Base-by-base conservation (phyloP, 1,284 basidiomycete species). In the Pterula multifida region DNA sequence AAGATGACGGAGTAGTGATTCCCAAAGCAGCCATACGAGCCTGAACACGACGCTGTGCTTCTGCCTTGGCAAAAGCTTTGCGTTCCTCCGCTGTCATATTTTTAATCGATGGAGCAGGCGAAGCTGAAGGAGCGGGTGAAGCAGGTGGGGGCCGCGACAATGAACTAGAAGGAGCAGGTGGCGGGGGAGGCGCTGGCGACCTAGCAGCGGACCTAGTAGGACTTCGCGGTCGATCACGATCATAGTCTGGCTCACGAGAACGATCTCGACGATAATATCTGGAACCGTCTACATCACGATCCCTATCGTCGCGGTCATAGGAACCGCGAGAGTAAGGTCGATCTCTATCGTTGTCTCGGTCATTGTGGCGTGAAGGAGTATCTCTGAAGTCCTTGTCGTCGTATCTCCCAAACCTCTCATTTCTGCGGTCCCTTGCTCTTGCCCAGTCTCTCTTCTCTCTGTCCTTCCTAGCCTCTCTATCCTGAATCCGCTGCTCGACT, bases 1-100 rank as follows among this genome's bases (percentile, higher is more conserved):
- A 70, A 13, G 45, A 4, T 11, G 45, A 23, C 4, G 45, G 45
- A 25, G 6, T n/a, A n/a, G 45, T 47, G 6, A 47, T 23, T 3
- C 96, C 95, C 2, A 98, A 76, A 6, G 86, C 86, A 36, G 82
- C 79, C 75, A 90, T 92, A 26, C 95, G 85, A 42, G 86, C 92
- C 58, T 91, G 81, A 32, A 97, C 80, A 44, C 88, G 79, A 19
- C 82, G 78, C 60, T 90, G 83, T 1, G 92, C 95, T 63, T 96
- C 83, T 2, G 81, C 82, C 17, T 81, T 81, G 55, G 90, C 79
- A 61, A 76, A 92, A 0, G 88, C 90, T 50, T 79, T 73, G 9
- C 90, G 81, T 61, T 98, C 90, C 56, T 86, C 91, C 0, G 84
- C 70, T 0, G 90, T 85, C 87, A 97, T 90, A 53, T 78, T 83